Evolutionary conservation across 2,329 filamentous ascomycete genomes (phyloP).

Genomic region (Amauroascus verrucosus): DNA sequence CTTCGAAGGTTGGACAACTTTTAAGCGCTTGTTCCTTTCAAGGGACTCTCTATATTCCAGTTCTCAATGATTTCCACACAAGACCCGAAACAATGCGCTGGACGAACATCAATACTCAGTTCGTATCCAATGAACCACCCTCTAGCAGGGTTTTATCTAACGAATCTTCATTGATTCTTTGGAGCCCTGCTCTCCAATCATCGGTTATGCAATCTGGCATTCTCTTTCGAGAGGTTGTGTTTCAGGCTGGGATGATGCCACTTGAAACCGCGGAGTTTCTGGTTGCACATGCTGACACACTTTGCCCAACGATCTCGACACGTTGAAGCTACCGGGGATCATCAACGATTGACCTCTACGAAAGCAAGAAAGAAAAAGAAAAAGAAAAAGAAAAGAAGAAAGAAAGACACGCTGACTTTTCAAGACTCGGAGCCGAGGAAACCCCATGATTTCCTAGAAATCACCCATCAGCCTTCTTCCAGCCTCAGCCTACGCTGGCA

Average conservation of each 20-base stretch:
- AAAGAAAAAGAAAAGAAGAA: neutral
- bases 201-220: neutral
- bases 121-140: neutral
- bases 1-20: too few relatives aligned
- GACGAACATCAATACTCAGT: neutral
- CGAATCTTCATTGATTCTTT: neutral
- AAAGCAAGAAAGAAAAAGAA: neutral
- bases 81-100: neutral
- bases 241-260: slow-evolving; percentile 6
- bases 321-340: too few relatives aligned
- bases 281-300: neutral
- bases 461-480: neutral
- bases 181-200: neutral
- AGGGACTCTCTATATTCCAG: neutral
- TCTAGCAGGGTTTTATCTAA: neutral
- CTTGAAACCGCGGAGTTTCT: neutral
- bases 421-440: too few relatives aligned
- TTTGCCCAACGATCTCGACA: neutral
- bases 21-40: neutral
- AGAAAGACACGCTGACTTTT: too few relatives aligned
- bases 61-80: neutral
- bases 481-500: neutral
- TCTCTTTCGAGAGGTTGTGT: neutral
- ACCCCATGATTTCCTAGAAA: neutral
- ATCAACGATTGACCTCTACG: neutral